Conservation (phyloP, 192 early-diverging fungal genomes). For the Phlyctochytrium arcticum region DNA sequence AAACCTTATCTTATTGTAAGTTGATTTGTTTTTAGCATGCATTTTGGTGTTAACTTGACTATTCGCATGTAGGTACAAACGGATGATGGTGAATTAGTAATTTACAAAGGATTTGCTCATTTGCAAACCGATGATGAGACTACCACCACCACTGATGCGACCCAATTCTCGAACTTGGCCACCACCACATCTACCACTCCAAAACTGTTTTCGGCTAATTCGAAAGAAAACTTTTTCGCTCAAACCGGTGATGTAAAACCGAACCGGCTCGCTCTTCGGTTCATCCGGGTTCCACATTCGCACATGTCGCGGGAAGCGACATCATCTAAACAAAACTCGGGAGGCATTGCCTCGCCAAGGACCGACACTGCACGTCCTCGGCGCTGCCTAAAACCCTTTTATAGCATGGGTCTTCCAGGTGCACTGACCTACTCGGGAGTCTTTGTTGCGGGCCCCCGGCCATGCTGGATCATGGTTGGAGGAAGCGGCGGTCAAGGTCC, state of each 20-base stretch:
- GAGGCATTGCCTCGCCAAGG: constrained; percentile 40
- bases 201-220: too few species aligned
- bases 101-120: constrained; percentile 65
- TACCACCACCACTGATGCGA: too few species aligned
- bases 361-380: constrained; percentile 29
- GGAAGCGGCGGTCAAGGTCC: constrained; percentile 14
- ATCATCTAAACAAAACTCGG: constrained; percentile 32
- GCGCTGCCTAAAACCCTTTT: constrained; percentile 35
- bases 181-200: too few species aligned
- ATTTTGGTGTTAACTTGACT: background rate
- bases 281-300: constrained; percentile 61
- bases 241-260: too few species aligned
- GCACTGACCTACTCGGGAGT: constrained; percentile 57
- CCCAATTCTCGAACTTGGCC: too few species aligned
- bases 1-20: constrained; percentile 70
- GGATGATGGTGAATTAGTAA: constrained; percentile 59
- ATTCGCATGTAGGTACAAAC: constrained; percentile 55
- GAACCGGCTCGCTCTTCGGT: constrained; percentile 61
- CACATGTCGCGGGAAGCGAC: constrained; percentile 54
- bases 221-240: too few species aligned
- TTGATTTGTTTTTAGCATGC: background rate
- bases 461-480: constrained; percentile 68
- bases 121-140: constrained; percentile 20
- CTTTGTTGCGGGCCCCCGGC: constrained; percentile 66
- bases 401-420: constrained; percentile 21